phyloP scores from a whole-genome alignment of 2,329 filamentous ascomycete genomes.

The Teratosphaeria zuluensis region DNA sequence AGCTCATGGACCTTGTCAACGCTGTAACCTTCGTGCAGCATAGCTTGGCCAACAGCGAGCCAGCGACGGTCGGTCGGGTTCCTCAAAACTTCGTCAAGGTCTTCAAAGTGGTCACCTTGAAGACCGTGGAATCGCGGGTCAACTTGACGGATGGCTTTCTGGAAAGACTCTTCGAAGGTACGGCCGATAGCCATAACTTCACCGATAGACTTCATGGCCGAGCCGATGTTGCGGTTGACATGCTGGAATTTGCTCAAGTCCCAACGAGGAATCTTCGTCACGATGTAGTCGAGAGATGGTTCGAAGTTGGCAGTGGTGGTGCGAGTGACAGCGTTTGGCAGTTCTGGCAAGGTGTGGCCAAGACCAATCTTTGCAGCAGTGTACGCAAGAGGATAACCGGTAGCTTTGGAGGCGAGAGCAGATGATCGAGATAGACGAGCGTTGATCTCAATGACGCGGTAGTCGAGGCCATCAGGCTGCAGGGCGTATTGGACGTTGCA shows the following conservation, averaged over 20 bases:
- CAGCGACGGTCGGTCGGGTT: constrained; percentile 95
- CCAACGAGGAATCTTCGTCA: constrained; percentile 98
- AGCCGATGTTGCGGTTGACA: constrained; percentile 93
- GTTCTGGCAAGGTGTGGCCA: constrained; percentile 85
- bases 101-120: constrained; percentile 89
- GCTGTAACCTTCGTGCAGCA: constrained; percentile 93
- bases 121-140: constrained; percentile 87
- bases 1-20: constrained; percentile 87
- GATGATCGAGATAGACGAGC: constrained; percentile 96
- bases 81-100: constrained; percentile 78
- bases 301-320: constrained; percentile 99
- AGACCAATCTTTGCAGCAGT: constrained; percentile 97
- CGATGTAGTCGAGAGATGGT: constrained; percentile 92
- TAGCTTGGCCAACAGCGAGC: constrained; percentile 94
- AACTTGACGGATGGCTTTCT: constrained; percentile 96
- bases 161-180: constrained; percentile 97
- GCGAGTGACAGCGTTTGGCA: constrained; percentile 96
- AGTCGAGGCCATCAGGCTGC: constrained; percentile 92
- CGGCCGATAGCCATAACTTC: constrained; percentile 99
- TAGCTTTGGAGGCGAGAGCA: constrained; percentile 93
- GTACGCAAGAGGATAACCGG: constrained; percentile 92
- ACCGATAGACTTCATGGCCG: constrained; percentile 97
- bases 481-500: constrained; percentile 98
- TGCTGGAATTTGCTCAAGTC: constrained; percentile 98
- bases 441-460: constrained; percentile 98